Conservation (phyloP, 2,329 filamentous ascomycete genomes). For the Stenocarpella maydis region DNA sequence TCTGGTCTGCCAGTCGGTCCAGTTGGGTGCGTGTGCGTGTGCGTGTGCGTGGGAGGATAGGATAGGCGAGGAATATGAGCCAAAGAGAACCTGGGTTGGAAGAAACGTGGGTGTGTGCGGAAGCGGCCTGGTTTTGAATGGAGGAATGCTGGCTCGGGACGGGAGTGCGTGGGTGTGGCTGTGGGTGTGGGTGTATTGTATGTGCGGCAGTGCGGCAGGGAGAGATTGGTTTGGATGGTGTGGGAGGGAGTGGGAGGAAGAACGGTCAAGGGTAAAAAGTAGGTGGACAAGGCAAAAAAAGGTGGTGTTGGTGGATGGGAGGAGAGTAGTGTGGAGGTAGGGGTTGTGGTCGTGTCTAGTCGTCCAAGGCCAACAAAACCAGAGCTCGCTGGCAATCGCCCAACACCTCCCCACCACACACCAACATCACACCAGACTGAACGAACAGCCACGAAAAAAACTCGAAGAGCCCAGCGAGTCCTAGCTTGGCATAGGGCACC, state of each 20-base stretch:
- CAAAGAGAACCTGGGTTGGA: slow-evolving; percentile 20
- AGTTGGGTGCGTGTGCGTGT: too few relatives aligned
- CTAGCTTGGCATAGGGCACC: slow-evolving; percentile 13
- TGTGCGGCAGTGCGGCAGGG: neutral
- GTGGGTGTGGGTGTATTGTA: neutral
- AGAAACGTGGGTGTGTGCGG: slow-evolving; percentile 33
- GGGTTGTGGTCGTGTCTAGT: neutral
- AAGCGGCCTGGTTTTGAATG: slow-evolving; percentile 34
- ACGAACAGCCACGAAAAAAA: too few relatives aligned
- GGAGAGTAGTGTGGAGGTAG: neutral
- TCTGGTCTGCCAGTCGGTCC: slow-evolving; percentile 2
- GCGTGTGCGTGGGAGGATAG: neutral
- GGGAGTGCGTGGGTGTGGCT: slow-evolving; percentile 1
- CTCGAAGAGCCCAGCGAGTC: neutral
- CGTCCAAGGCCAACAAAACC: slow-evolving; percentile 17
- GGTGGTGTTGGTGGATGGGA: neutral
- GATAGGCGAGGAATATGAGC: slow-evolving; percentile 30
- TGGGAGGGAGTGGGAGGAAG: neutral
- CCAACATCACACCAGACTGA: too few relatives aligned
- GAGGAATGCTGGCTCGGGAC: slow-evolving; percentile 26
- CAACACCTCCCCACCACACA: neutral
- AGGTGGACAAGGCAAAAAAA: neutral
- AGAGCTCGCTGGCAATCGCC: neutral
- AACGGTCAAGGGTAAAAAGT: slow-evolving; percentile 1
- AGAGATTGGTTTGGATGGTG: neutral